phyloP scores from a whole-genome alignment of 441 rosid species.

The Metrosideros polymorpha region DNA sequence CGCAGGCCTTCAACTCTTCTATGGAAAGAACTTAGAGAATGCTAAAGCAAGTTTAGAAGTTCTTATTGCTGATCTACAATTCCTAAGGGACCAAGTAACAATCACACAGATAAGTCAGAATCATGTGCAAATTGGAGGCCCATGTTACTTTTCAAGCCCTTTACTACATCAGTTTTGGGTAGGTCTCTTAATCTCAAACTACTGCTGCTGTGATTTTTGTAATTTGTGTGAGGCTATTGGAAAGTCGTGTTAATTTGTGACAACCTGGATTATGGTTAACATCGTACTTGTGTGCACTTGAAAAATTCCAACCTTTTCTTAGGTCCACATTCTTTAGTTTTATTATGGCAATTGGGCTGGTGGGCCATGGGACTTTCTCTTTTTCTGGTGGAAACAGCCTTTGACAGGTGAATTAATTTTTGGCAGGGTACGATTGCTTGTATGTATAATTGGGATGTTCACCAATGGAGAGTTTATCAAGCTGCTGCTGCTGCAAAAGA shows the following conservation, averaged over 20 bases:
- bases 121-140: background rate
- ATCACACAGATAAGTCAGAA: constrained; percentile 59
- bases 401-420: background rate
- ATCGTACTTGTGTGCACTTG: background rate
- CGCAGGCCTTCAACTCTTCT: constrained; percentile 35
- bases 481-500: constrained; percentile 28
- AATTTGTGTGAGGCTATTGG: background rate
- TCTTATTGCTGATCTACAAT: constrained; percentile 79
- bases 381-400: background rate
- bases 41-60: constrained; percentile 94
- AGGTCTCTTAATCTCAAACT: background rate
- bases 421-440: constrained; percentile 72
- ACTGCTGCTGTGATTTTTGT: background rate
- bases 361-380: background rate
- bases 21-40: constrained; percentile 76
- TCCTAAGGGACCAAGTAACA: constrained; percentile 93
- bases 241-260: background rate
- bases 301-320: background rate
- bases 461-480: constrained; percentile 62
- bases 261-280: background rate
- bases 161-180: background rate
- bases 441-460: constrained; percentile 85
- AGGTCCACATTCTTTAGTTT: background rate
- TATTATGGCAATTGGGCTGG: background rate
- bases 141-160: background rate